Conservation (phyloP, 2,329 filamentous ascomycete species). For the Mycosphaerella arachidis region DNA sequence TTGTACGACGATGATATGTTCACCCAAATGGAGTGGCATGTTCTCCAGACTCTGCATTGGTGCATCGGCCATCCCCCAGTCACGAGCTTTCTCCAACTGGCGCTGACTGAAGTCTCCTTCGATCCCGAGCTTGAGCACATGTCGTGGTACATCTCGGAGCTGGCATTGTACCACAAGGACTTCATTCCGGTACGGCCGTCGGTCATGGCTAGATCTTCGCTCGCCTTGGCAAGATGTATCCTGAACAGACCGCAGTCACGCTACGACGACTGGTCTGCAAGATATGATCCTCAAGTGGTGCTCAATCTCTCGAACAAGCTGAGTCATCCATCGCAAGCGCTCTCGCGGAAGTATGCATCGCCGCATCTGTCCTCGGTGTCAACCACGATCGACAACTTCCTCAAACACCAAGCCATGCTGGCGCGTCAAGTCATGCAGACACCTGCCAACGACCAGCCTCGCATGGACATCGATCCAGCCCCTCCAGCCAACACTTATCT, state of each 20-base stretch:
- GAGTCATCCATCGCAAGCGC: conserved; percentile 62
- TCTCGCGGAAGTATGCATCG: conserved; percentile 65
- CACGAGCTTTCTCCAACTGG: conserved; percentile 86
- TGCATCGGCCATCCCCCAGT: conserved; percentile 92
- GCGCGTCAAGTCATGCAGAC: conserved; percentile 29
- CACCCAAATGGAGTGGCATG: conserved; percentile 99
- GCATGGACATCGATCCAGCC: conserved; percentile 25
- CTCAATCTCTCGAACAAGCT: conserved; percentile 62
- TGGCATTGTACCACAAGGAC: conserved; percentile 91
- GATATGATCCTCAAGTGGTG: conserved; percentile 64
- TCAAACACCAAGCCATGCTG: conserved; percentile 53
- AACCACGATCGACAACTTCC: conserved; percentile 60
- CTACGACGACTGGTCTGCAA: conserved; percentile 67
- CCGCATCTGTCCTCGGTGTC: conserved; percentile 62
- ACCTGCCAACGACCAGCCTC: conserved; percentile 17
- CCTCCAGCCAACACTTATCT: conserved; percentile 40
- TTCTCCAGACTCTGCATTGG: conserved; percentile 96
- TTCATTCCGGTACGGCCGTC: conserved; percentile 92
- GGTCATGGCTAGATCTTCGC: conserved; percentile 79
- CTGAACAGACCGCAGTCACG: conserved; percentile 72
- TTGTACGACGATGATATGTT: conserved; percentile 99
- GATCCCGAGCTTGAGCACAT: conserved; percentile 91
- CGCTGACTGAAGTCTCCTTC: conserved; percentile 68
- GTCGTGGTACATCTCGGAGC: conserved; percentile 89
- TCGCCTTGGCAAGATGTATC: conserved; percentile 82